A percentile compares a stretch with the other conserved stretches of the same genome.
Evolutionary conservation across 2,329 filamentous ascomycete species (phyloP).

Genomic region (Alternaria brassicae): DNA sequence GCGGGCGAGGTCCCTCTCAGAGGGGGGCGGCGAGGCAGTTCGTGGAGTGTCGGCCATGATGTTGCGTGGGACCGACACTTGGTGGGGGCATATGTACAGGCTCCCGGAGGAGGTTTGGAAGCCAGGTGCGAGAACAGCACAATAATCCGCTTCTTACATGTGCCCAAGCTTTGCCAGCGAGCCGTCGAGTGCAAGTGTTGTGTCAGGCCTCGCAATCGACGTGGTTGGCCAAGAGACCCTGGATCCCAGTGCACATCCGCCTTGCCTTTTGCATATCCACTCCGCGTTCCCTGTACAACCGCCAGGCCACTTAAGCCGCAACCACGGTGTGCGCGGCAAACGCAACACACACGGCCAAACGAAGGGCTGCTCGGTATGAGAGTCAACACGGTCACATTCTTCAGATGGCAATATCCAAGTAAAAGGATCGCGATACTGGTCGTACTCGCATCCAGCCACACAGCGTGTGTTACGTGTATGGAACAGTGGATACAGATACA

Average conservation of each 20-base stretch:
- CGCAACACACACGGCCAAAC: background rate
- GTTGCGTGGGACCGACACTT: constrained; percentile 33
- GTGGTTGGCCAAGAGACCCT: constrained; percentile 23
- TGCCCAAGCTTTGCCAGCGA: constrained; percentile 31
- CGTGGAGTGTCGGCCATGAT: constrained; percentile 43
- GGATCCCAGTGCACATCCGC: constrained; percentile 20
- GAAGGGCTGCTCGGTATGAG: background rate
- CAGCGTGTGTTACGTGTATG: too few relatives aligned
- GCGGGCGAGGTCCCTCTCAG: constrained; percentile 32
- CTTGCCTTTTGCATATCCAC: constrained; percentile 11
- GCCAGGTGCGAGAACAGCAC: constrained; percentile 31
- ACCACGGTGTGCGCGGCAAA: constrained; percentile 14
- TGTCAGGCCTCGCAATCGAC: constrained; percentile 19
- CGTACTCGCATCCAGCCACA: background rate
- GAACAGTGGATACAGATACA: background rate
- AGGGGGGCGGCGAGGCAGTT: constrained; percentile 38
- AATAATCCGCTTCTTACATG: constrained; percentile 27
- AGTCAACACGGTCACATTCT: background rate
- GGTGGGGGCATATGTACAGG: constrained; percentile 33
- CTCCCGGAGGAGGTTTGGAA: constrained; percentile 32
- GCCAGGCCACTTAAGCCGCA: constrained; percentile 18
- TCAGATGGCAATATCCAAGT: background rate
- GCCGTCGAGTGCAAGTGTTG: constrained; percentile 18
- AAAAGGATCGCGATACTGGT: background rate
- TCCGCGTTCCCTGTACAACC: constrained; percentile 24